Evolutionary conservation across 768 basidiomycete species (phyloP).

Genomic region (Termitomyces sp.): DNA sequence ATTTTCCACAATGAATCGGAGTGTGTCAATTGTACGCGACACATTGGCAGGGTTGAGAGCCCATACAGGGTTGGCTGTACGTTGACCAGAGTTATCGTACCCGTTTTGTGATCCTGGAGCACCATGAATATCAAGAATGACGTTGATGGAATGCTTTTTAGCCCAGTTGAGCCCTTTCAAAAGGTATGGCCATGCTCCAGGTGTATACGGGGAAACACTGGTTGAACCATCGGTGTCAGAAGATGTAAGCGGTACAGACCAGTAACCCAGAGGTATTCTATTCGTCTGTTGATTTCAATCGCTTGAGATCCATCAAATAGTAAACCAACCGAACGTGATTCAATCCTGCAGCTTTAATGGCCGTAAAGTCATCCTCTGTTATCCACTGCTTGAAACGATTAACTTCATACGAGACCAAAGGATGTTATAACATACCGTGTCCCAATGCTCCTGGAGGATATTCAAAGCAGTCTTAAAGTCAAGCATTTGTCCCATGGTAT

Average conservation of each 20-base stretch:
- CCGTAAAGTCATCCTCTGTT: conserved; percentile 65
- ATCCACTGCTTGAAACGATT: conserved; percentile 39
- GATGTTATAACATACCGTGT: conserved; percentile 33
- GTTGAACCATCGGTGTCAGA: conserved; percentile 43
- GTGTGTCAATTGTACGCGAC: conserved; percentile 52
- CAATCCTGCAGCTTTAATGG: conserved; percentile 62
- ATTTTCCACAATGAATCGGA: conserved; percentile 50
- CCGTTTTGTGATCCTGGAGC: conserved; percentile 66
- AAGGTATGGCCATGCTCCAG: conserved; percentile 71
- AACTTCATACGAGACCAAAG: background rate
- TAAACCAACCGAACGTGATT: conserved; percentile 60
- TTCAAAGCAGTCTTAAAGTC: conserved; percentile 37
- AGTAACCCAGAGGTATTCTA: conserved; percentile 72
- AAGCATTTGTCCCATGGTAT: conserved; percentile 53
- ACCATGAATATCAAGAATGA: conserved; percentile 77
- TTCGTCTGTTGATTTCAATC: background rate
- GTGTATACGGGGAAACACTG: conserved; percentile 48
- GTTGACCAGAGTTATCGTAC: conserved; percentile 75
- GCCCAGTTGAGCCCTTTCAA: conserved; percentile 65
- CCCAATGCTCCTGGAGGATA: conserved; percentile 53
- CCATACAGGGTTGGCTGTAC: conserved; percentile 54
- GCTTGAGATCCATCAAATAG: background rate
- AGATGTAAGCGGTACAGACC: conserved; percentile 69
- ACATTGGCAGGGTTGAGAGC: conserved; percentile 46
- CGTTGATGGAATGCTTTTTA: conserved; percentile 52